These are phyloP conservation scores for Aspergillus kassunensis DNA, from an alignment of 495 filamentous ascomycete genomes.

Conservation along the genomic window DNA sequence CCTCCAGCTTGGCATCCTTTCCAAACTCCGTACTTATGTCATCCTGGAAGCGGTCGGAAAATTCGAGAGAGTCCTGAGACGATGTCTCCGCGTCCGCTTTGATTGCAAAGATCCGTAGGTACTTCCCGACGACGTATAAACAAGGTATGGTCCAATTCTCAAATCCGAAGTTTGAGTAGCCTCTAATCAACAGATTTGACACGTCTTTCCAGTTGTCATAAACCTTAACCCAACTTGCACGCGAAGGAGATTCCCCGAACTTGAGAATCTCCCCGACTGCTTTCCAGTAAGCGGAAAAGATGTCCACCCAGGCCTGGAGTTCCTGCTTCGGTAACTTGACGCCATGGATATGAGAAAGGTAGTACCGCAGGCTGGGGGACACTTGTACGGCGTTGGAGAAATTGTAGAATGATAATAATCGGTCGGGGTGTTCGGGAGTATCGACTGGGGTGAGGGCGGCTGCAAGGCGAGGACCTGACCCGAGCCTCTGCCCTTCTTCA, in stretches of 20 bases:
- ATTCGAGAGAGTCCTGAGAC: slow-evolving; percentile 34
- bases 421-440: slow-evolving; percentile 50
- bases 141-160: slow-evolving; percentile 85
- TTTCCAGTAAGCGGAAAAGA: slow-evolving; percentile 81
- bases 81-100: slow-evolving; percentile 64
- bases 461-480: slow-evolving; percentile 63
- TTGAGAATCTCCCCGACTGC: slow-evolving; percentile 64
- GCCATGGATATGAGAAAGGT: slow-evolving; percentile 54
- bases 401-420: slow-evolving; percentile 57
- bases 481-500: slow-evolving; percentile 47
- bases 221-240: slow-evolving; percentile 64
- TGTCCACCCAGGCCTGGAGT: slow-evolving; percentile 71
- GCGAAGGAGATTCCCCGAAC: slow-evolving; percentile 40
- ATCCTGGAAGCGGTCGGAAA: slow-evolving; percentile 54
- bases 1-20: slow-evolving; percentile 78
- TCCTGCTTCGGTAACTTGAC: slow-evolving; percentile 58
- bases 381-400: slow-evolving; percentile 57
- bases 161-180: slow-evolving; percentile 66
- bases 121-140: slow-evolving; percentile 77
- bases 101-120: slow-evolving; percentile 82
- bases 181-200: slow-evolving; percentile 63
- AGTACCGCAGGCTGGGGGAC: slow-evolving; percentile 56
- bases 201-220: slow-evolving; percentile 86
- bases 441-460: slow-evolving; percentile 64
- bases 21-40: slow-evolving; percentile 68